These are phyloP conservation scores for Endothia cerciana DNA, from an alignment of 2,329 filamentous ascomycete genomes.

Conservation along the genomic window DNA sequence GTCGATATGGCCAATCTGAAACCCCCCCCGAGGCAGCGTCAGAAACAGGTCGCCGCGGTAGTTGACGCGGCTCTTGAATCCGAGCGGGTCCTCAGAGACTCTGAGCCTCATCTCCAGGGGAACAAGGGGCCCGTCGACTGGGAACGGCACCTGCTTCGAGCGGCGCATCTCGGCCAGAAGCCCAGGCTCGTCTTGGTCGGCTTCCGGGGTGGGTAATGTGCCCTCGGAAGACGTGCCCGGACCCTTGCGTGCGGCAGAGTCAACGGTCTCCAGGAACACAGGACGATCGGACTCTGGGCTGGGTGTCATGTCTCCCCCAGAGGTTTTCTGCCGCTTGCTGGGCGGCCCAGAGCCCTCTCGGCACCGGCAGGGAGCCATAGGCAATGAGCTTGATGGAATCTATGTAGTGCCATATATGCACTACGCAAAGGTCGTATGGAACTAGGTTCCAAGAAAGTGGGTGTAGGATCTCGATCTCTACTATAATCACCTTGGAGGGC, in stretches of 20 bases:
- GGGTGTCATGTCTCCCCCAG: background rate
- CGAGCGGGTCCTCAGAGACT: background rate
- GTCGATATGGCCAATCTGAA: background rate
- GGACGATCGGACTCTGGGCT: background rate
- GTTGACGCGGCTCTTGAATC: background rate
- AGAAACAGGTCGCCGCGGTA: constrained; percentile 2
- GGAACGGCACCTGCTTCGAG: background rate
- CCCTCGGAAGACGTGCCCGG: background rate
- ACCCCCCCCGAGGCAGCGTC: background rate
- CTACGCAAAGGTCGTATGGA: background rate
- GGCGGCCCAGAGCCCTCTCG: background rate
- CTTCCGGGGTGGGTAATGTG: background rate
- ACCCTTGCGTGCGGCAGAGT: too few species aligned
- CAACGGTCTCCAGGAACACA: background rate
- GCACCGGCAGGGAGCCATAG: background rate
- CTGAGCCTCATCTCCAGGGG: background rate
- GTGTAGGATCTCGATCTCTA: too few species aligned
- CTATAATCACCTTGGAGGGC: too few species aligned
- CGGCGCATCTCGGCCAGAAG: background rate
- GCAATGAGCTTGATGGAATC: background rate
- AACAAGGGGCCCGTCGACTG: background rate
- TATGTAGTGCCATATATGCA: background rate
- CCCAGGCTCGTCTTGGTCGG: background rate
- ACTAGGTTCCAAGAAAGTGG: background rate
- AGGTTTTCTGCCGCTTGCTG: background rate